Evolutionary conservation across 2,329 filamentous ascomycete species (phyloP).

Genomic region (Phoma herbarum): DNA sequence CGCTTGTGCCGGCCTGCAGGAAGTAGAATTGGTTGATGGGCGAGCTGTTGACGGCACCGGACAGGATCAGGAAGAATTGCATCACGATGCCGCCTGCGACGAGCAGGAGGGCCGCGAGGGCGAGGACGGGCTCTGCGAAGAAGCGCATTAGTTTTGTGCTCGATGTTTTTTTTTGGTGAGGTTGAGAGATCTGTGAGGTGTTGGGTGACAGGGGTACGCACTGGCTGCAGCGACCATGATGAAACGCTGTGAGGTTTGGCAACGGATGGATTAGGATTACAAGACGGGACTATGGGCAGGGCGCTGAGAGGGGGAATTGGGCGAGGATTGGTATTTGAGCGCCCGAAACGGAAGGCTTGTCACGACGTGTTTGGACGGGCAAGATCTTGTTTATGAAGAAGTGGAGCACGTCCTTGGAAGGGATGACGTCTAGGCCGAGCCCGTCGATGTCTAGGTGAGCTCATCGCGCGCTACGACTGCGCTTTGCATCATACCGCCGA

Average conservation of each 20-base stretch:
- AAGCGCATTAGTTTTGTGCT: conserved; percentile 4
- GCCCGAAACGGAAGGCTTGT: conserved; percentile 16
- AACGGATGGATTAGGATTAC: conserved; percentile 10
- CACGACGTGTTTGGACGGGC: conserved; percentile 3
- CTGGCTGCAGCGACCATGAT: conserved; percentile 28
- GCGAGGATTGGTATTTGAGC: conserved; percentile 13
- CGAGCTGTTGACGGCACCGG: conserved; percentile 62
- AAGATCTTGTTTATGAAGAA: conserved; percentile 19
- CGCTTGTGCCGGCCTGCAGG: conserved; percentile 78
- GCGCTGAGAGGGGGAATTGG: neutral
- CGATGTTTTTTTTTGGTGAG: too few relatives aligned
- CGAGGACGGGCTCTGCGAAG: conserved; percentile 62
- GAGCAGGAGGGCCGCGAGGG: conserved; percentile 67
- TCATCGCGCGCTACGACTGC: conserved; percentile 5
- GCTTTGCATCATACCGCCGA: conserved; percentile 22
- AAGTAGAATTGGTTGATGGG: conserved; percentile 84
- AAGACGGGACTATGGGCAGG: neutral
- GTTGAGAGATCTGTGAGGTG: neutral
- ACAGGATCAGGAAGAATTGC: conserved; percentile 72
- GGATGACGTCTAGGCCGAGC: conserved; percentile 18
- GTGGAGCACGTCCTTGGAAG: neutral
- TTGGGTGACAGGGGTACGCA: conserved; percentile 24
- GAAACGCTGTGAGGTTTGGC: neutral
- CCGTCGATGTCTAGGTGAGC: neutral
- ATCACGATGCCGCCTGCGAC: conserved; percentile 69